These are phyloP conservation scores for Apiospora aurea DNA, from an alignment of 2,329 filamentous ascomycete genomes.

Conservation along the genomic window DNA sequence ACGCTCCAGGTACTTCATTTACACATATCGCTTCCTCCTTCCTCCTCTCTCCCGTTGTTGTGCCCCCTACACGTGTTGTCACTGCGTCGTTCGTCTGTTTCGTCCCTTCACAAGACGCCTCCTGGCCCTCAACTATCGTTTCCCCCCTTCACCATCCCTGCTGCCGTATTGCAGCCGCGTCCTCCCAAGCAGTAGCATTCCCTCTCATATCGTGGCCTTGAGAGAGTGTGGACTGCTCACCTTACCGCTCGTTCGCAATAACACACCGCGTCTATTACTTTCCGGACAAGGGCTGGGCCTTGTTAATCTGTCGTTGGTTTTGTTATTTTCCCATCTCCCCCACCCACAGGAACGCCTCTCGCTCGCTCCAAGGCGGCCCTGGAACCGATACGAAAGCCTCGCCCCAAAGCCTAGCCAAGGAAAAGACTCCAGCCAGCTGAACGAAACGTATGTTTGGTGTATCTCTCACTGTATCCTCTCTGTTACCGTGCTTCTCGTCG, in stretches of 20 bases:
- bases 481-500: no score
- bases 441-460: conserved; percentile 10
- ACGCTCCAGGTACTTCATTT: conserved; percentile 23
- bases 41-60: neutral
- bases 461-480: neutral
- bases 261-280: conserved; percentile 4
- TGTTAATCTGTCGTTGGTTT: neutral
- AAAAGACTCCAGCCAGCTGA: conserved; percentile 1
- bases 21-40: conserved; percentile 10
- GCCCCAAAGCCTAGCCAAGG: neutral
- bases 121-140: conserved; percentile 17
- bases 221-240: conserved; percentile 3
- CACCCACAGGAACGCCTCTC: conserved; percentile 1
- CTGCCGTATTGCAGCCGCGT: neutral
- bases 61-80: neutral
- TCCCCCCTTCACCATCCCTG: neutral
- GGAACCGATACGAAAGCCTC: conserved; percentile 12
- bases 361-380: neutral
- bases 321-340: neutral
- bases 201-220: neutral
- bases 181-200: neutral
- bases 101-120: neutral
- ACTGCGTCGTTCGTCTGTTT: neutral
- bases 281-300: neutral
- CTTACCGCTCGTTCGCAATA: neutral